phyloP scores from a whole-genome alignment of 176 grass and related monocot species.

The Phragmites australis region DNA sequence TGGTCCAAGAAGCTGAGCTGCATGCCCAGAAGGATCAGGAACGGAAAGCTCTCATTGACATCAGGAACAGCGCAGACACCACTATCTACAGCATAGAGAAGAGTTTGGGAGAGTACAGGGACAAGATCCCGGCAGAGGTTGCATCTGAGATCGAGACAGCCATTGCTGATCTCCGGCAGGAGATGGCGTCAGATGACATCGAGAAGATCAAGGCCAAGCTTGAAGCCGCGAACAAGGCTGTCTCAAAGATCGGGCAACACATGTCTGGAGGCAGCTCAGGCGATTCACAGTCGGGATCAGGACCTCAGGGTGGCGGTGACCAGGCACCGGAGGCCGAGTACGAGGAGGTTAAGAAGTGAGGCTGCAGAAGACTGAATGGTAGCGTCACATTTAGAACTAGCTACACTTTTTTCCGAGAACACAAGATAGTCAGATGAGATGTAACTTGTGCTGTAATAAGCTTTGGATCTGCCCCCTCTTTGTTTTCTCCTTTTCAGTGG shows the following conservation, averaged over 20 bases:
- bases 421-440: constrained; percentile 34
- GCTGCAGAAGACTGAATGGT: background rate
- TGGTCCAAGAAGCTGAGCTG: constrained; percentile 80
- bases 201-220: constrained; percentile 70
- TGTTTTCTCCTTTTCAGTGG: background rate
- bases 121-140: constrained; percentile 68
- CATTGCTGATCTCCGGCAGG: constrained; percentile 59
- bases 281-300: constrained; percentile 40
- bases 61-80: constrained; percentile 67
- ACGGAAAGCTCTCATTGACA: constrained; percentile 65
- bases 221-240: constrained; percentile 70
- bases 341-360: constrained; percentile 46
- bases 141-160: constrained; percentile 68
- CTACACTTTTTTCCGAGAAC: background rate
- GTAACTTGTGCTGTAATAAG: constrained; percentile 52
- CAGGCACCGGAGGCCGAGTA: constrained; percentile 72
- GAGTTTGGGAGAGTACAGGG: constrained; percentile 65
- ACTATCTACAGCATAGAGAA: constrained; percentile 78
- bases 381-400: constrained; percentile 24
- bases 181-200: constrained; percentile 57
- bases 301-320: constrained; percentile 40
- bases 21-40: constrained; percentile 79
- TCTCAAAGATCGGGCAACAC: constrained; percentile 75
- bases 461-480: constrained; percentile 1
- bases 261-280: constrained; percentile 59